Conservation (phyloP, 345 rosid genomes). For the Dipteronia dyeriana region DNA sequence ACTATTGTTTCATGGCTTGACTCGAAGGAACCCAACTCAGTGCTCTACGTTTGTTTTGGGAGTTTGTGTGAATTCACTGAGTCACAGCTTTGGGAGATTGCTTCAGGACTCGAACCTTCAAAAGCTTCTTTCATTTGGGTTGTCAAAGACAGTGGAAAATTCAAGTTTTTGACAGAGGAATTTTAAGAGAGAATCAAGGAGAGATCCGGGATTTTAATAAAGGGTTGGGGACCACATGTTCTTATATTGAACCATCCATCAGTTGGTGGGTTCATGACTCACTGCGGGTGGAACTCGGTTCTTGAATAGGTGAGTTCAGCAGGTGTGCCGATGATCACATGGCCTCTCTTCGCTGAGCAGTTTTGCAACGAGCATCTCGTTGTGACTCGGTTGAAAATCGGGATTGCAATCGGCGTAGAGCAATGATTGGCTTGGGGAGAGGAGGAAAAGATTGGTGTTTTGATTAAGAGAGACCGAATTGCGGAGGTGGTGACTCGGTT, state of each 20-base stretch:
- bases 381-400: neutral
- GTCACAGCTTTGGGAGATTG: slow-evolving; percentile 9
- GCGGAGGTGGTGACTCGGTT: slow-evolving; percentile 9
- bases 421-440: neutral
- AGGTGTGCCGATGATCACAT: slow-evolving; percentile 3
- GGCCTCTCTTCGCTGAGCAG: slow-evolving; percentile 10
- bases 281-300: slow-evolving; percentile 4
- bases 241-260: slow-evolving; percentile 4
- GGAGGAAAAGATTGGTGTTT: slow-evolving; percentile 8
- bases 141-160: neutral
- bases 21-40: slow-evolving; percentile 7
- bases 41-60: slow-evolving; percentile 1
- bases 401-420: neutral
- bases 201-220: neutral
- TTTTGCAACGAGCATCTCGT: slow-evolving; percentile 7
- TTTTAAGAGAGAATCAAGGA: neutral
- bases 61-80: neutral
- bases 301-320: neutral
- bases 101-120: slow-evolving; percentile 5
- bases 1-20: neutral
- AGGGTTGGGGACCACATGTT: neutral
- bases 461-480: slow-evolving; percentile 10
- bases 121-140: neutral
- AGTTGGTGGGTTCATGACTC: neutral
- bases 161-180: neutral